Base-by-base conservation (phyloP, 441 rosid genomes). In the Melastoma candidum region DNA sequence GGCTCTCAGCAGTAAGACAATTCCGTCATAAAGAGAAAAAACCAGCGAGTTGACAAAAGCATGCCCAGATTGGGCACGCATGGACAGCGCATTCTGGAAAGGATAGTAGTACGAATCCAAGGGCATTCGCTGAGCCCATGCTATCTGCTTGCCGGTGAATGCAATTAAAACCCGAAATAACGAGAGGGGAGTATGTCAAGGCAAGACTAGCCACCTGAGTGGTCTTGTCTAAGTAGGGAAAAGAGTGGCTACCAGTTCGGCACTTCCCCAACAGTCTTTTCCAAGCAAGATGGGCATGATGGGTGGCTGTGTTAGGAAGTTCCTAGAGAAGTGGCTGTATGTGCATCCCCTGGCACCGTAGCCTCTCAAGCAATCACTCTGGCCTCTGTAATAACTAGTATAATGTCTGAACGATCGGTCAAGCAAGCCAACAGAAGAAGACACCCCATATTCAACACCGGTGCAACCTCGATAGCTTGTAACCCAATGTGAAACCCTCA, bases 191-290 rank as follows among this genome's bases (percentile, higher is more conserved):
- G 25, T 82, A 87, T 11, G 85, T 70, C 77, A 90, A 77, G 53
- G 97, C 89, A 71, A 94, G 80, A 71, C 82, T 73, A 51, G 90
- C 72, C 0, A 95, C 99, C 71, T 90, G 95, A 63, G 96, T 95
- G 43, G 83, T 68, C 69, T 67, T 77, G 68, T 74, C 76, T 43
- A 90, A 62, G 17, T 52, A 66, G n/a, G 79, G 80, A 44, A 70
- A 75, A 44, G 60, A 51, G 48, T 29, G 56, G 11, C 61, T 66
- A 44, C 60, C 47, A 5, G 56, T 29, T 76, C 64, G 77, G 57
- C 68, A 76, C 26, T 68, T 80, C 46, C 29, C 46, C 26, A 67
- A 74, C 36, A 83, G 64, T 77, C 79, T 83, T 66, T 69, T 82
- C 90, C 87, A 94, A 60, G 83, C 74, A 66, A 71, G 66, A 72